Evolutionary conservation across 129 eudicot species (phyloP).

Genomic region (Cynara cardunculus): DNA sequence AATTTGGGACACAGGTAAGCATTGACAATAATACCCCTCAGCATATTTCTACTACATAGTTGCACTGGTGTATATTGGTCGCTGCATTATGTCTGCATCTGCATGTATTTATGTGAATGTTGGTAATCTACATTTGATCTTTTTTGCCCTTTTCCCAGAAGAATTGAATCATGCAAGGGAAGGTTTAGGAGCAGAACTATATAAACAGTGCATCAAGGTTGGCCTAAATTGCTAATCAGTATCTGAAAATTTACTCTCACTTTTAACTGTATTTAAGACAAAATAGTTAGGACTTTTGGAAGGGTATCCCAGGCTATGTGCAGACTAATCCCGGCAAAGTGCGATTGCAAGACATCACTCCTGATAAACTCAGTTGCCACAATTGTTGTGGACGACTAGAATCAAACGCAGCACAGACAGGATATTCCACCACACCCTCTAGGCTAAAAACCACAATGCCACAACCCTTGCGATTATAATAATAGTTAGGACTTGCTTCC

Average conservation of each 20-base stretch:
- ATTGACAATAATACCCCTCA: not conserved
- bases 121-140: not conserved
- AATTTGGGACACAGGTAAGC: slow-evolving; percentile 93
- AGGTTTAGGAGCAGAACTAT: not conserved
- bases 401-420: too few species aligned
- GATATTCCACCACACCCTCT: too few species aligned
- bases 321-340: too few species aligned
- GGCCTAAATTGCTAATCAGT: not conserved
- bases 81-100: not conserved
- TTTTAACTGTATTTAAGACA: not conserved
- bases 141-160: not conserved
- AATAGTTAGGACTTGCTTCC: not conserved
- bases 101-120: not conserved
- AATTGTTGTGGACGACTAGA: too few species aligned
- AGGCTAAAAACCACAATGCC: too few species aligned
- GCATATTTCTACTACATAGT: not conserved
- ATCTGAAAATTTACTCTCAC: not conserved
- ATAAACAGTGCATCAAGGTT: too few species aligned
- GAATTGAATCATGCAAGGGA: not conserved
- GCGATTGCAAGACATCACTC: too few species aligned
- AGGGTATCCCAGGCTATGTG: too few species aligned
- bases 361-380: too few species aligned
- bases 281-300: not conserved
- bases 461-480: too few species aligned
- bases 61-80: not conserved